Evolutionary conservation across 129 eudicot species (phyloP).

Genomic region (Chrysanthemum makinoi): DNA sequence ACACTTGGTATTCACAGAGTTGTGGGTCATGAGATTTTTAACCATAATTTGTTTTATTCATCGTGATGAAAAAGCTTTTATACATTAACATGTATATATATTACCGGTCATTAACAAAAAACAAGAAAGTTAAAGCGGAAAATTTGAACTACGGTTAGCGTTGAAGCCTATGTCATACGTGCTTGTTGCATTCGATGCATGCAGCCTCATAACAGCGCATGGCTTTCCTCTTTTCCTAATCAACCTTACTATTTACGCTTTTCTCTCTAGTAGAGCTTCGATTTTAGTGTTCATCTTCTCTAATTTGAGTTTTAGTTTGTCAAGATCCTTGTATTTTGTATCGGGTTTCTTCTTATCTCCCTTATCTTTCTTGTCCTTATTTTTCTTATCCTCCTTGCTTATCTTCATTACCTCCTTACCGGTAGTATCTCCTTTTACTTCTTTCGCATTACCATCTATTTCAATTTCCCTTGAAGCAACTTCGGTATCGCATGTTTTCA

Average conservation of each 20-base stretch:
- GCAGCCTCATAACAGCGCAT: conserved; percentile 31
- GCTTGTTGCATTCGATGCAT: too few relatives aligned
- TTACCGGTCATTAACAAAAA: too few relatives aligned
- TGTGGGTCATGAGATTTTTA: background rate
- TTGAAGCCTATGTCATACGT: too few relatives aligned
- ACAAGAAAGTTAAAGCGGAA: too few relatives aligned
- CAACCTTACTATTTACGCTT: conserved; percentile 52
- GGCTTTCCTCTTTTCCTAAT: conserved; percentile 55
- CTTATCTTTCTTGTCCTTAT: conserved; percentile 53
- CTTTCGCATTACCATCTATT: conserved; percentile 33
- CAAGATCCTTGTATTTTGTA: too few relatives aligned
- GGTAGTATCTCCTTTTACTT: conserved; percentile 22
- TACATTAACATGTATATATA: too few relatives aligned
- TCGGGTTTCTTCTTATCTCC: conserved; percentile 42
- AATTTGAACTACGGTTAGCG: too few relatives aligned
- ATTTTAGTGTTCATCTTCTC: conserved; percentile 70
- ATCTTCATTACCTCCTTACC: background rate
- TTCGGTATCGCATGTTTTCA: conserved; percentile 14
- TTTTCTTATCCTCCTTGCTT: conserved; percentile 33
- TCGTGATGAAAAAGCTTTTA: too few relatives aligned
- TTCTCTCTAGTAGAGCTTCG: conserved; percentile 59
- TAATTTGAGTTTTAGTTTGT: conserved; percentile 50
- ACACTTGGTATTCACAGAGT: background rate
- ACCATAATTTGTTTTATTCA: background rate
- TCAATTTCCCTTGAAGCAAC: conserved; percentile 44